Conservation (phyloP, 176 grass and related monocot genomes). For the Oryza punctata region DNA sequence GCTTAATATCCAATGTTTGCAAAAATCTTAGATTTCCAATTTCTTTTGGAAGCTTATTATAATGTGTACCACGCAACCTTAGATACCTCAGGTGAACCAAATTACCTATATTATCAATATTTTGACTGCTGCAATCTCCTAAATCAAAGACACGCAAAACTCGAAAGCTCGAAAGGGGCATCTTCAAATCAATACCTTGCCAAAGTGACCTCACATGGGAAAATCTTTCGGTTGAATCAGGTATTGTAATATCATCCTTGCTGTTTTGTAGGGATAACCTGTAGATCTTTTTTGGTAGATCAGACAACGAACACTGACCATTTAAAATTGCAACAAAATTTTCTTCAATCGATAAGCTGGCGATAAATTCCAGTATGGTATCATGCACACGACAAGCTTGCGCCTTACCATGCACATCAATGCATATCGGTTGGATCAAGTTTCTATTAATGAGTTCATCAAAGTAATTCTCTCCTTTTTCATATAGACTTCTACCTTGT, state of each 20-base stretch:
- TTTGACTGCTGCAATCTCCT: neutral
- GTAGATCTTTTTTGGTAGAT: too few species aligned
- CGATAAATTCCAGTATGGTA: neutral
- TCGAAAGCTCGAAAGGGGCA: neutral
- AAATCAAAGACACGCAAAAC: neutral
- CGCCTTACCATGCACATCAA: neutral
- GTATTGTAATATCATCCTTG: neutral
- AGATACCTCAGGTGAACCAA: conserved; percentile 35
- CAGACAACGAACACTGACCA: neutral
- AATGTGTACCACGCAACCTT: neutral
- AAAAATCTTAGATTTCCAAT: conserved; percentile 15
- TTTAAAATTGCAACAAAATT: conserved; percentile 20
- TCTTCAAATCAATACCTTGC: neutral
- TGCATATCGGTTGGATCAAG: neutral
- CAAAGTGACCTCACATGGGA: conserved; percentile 7
- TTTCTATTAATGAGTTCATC: conserved; percentile 12
- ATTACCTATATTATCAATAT: neutral
- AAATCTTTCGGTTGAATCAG: neutral
- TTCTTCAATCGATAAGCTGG: neutral
- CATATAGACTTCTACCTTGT: neutral
- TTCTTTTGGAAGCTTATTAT: neutral
- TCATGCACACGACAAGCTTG: conserved; percentile 21
- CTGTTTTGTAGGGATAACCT: neutral
- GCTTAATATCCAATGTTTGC: neutral
- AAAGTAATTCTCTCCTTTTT: neutral